Percentiles rank a stretch among this genome's conserved stretches.
These are phyloP conservation scores for Solanum arcanum DNA, from an alignment of 257 asterid species.

Conservation along the genomic window DNA sequence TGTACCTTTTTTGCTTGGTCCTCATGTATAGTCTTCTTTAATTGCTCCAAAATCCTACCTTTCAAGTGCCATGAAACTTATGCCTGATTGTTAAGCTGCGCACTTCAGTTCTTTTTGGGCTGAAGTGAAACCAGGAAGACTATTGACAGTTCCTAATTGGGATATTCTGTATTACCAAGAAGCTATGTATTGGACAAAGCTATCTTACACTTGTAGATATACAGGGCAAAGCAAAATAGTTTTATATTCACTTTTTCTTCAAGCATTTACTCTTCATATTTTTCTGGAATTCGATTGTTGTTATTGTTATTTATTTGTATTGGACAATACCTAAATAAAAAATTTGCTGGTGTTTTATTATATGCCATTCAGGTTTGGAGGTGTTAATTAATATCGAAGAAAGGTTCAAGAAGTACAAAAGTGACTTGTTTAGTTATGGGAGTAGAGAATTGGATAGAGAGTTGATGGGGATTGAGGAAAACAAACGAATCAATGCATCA, in stretches of 20 bases:
- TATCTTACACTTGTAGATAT: not conserved
- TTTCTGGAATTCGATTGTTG: not conserved
- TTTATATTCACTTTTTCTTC: not conserved
- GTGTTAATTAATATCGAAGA: constrained; percentile 41
- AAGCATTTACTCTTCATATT: not conserved
- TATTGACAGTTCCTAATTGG: not conserved
- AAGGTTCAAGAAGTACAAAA: constrained; percentile 49
- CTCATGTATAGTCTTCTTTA: not conserved
- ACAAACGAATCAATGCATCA: constrained; percentile 46
- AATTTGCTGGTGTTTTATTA: not conserved
- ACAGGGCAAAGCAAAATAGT: not conserved
- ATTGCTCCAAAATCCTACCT: not conserved
- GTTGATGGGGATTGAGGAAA: constrained; percentile 48
- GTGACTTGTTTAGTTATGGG: constrained; percentile 62
- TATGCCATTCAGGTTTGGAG: constrained; percentile 55
- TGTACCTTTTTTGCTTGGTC: not conserved
- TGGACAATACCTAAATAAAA: not conserved
- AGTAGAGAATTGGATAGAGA: constrained; percentile 78
- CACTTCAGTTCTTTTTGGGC: not conserved
- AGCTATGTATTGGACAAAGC: not conserved
- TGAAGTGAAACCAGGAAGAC: not conserved
- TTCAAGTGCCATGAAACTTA: not conserved
- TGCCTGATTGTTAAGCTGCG: not conserved
- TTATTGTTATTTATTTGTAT: not conserved
- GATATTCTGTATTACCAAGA: not conserved